Percentiles rank a stretch among this genome's conserved stretches.
phyloP scores from a whole-genome alignment of 306 rosid species.

The Gleditsia sinensis region DNA sequence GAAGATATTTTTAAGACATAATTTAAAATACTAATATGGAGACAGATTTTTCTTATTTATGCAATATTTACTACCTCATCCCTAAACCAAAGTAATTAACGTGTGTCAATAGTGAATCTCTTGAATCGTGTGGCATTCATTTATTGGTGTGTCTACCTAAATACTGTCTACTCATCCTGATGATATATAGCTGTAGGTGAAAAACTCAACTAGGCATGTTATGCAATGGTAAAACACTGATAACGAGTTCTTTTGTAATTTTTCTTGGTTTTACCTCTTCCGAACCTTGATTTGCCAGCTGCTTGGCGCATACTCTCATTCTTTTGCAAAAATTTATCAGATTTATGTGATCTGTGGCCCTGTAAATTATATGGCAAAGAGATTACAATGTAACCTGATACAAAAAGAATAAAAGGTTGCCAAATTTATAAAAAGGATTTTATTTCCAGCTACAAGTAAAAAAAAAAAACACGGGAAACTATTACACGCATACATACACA shows the following conservation, averaged over 20 bases:
- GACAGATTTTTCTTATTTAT: no score
- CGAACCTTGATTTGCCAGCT: constrained; percentile 75
- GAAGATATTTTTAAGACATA: neutral
- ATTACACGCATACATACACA: neutral
- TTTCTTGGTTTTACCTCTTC: constrained; percentile 91
- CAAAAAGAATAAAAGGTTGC: neutral
- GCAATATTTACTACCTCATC: no score
- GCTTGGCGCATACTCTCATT: constrained; percentile 58
- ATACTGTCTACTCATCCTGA: no score
- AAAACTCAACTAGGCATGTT: no score
- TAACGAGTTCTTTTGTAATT: neutral
- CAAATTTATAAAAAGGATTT: neutral
- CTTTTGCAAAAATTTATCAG: constrained; percentile 49
- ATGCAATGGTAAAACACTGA: neutral
- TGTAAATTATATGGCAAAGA: constrained; percentile 17
- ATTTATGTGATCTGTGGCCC: constrained; percentile 40
- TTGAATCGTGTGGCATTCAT: no score
- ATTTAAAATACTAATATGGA: neutral
- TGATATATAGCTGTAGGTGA: no score
- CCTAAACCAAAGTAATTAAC: no score
- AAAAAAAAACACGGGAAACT: neutral
- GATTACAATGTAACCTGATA: constrained; percentile 14
- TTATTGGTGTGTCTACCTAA: no score
- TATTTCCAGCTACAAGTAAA: neutral
- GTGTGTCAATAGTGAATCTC: no score